Conservation (phyloP, 1,284 basidiomycete genomes). For the Veloboletus limbatus region DNA sequence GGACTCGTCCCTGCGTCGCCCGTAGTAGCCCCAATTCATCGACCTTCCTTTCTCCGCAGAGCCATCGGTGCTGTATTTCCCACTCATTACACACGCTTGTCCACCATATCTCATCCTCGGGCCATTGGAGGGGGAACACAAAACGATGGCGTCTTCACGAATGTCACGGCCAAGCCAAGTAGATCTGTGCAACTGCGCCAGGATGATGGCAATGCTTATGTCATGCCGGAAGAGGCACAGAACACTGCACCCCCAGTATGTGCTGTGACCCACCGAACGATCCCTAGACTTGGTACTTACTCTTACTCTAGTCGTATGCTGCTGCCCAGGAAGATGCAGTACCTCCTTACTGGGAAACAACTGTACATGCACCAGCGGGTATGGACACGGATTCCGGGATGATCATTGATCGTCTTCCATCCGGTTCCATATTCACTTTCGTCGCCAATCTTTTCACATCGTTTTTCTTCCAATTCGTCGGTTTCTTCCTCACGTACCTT, state of each 20-base stretch:
- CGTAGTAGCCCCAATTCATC: constrained; percentile 36
- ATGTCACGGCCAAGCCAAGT: constrained; percentile 88
- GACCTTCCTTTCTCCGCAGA: constrained; percentile 58
- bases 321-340: constrained; percentile 89
- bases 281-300: constrained; percentile 3
- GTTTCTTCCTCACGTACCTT: constrained; percentile 91
- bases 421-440: constrained; percentile 71
- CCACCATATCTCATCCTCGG: constrained; percentile 37
- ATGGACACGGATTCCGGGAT: constrained; percentile 56
- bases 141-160: constrained; percentile 96
- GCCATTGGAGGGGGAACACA: constrained; percentile 74
- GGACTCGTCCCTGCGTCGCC: constrained; percentile 64
- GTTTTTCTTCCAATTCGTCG: constrained; percentile 96
- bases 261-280: constrained; percentile 13
- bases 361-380: constrained; percentile 72
- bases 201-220: constrained; percentile 59
- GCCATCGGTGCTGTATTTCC: constrained; percentile 70
- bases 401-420: constrained; percentile 73
- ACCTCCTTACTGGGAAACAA: constrained; percentile 97
- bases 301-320: constrained; percentile 68
- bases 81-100: constrained; percentile 65
- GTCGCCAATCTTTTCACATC: constrained; percentile 81
- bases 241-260: constrained; percentile 83
- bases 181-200: constrained; percentile 43
- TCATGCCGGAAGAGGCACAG: constrained; percentile 79